Evolutionary conservation across 805 yeast genomes (phyloP).

Genomic region (Saturnispora kantuleensis): DNA sequence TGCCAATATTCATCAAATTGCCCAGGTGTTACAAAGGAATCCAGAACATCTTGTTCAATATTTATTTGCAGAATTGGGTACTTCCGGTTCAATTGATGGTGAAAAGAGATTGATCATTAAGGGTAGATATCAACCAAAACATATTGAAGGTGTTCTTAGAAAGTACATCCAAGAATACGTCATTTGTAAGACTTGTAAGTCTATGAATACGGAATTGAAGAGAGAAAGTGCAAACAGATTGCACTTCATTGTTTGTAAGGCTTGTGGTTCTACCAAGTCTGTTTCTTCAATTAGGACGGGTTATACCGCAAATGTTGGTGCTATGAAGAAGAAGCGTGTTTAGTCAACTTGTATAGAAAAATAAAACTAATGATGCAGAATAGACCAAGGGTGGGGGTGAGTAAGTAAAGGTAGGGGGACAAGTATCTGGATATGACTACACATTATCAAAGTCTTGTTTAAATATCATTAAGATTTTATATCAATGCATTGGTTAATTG

Average conservation of each 20-base stretch:
- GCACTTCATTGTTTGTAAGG: slow-evolving; percentile 94
- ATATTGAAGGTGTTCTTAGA: slow-evolving; percentile 91
- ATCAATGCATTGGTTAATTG: too few relatives aligned
- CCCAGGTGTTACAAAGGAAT: slow-evolving; percentile 88
- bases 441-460: too few relatives aligned
- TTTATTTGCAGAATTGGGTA: slow-evolving; percentile 97
- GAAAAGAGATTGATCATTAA: slow-evolving; percentile 92
- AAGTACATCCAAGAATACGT: slow-evolving; percentile 96
- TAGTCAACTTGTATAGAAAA: background rate
- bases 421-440: too few relatives aligned
- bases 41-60: slow-evolving; percentile 96
- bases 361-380: too few relatives aligned
- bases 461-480: too few relatives aligned
- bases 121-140: slow-evolving; percentile 97
- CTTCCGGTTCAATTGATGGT: slow-evolving; percentile 98
- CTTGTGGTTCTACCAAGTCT: slow-evolving; percentile 96
- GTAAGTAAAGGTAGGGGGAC: background rate
- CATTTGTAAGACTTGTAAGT: slow-evolving; percentile 97
- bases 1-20: slow-evolving; percentile 90
- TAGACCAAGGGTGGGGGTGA: background rate
- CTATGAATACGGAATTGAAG: slow-evolving; percentile 90
- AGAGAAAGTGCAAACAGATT: slow-evolving; percentile 95
- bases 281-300: slow-evolving; percentile 97
- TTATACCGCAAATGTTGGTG: slow-evolving; percentile 95
- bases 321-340: slow-evolving; percentile 49